These are phyloP conservation scores for Sporobolomyces pararoseus DNA, from an alignment of 768 basidiomycete species.

Conservation along the genomic window DNA sequence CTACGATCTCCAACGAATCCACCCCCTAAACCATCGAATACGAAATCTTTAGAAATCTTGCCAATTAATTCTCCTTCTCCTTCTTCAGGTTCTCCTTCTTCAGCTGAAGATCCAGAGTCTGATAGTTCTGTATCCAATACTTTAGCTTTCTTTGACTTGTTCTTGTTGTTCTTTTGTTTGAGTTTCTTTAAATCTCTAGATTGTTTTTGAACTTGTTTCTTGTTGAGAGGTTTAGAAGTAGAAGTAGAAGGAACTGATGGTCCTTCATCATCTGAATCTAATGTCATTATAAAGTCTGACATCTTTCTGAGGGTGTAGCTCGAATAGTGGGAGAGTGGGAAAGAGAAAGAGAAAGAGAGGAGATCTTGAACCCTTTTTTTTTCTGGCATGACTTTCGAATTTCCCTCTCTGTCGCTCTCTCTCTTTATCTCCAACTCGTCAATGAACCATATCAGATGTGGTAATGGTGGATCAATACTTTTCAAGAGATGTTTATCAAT, in stretches of 20 bases:
- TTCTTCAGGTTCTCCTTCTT: not conserved
- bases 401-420: not conserved
- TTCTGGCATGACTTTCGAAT: too few relatives aligned
- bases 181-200: conserved; percentile 1
- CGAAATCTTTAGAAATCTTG: conserved; percentile 37
- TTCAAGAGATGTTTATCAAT: too few relatives aligned
- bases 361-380: too few relatives aligned
- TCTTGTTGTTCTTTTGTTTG: conserved; percentile 22
- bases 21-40: conserved; percentile 44
- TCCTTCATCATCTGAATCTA: conserved; percentile 45
- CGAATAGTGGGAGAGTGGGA: not conserved
- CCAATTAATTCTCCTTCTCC: conserved; percentile 10
- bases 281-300: conserved; percentile 43
- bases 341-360: not conserved
- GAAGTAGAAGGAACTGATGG: not conserved
- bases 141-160: too few relatives aligned
- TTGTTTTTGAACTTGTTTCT: not conserved
- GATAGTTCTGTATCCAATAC: conserved; percentile 1
- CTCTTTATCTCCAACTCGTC: not conserved
- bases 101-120: not conserved
- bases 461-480: too few relatives aligned
- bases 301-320: not conserved
- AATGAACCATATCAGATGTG: too few relatives aligned
- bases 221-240: not conserved
- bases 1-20: conserved; percentile 37